These are phyloP conservation scores for Fragilaria radians DNA, from an alignment of 108 stramenopile genomes.

Conservation along the genomic window DNA sequence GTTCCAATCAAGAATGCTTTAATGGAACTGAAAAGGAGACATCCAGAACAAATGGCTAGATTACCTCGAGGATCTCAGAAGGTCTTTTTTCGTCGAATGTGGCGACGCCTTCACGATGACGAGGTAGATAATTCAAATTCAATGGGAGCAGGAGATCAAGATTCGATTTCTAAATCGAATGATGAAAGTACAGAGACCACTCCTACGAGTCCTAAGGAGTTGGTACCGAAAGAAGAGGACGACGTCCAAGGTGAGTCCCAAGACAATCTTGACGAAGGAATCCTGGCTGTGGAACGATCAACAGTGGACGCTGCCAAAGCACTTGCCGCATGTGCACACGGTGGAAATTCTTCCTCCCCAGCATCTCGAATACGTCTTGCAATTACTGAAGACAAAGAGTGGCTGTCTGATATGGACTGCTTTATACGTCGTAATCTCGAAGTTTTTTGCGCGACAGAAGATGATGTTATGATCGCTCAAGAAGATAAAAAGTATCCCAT, in stretches of 20 bases:
- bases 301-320: conserved; percentile 34
- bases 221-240: not conserved
- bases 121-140: conserved; percentile 9
- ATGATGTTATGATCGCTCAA: conserved; percentile 50
- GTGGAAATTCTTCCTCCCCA: conserved; percentile 26
- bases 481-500: conserved; percentile 66
- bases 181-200: not conserved
- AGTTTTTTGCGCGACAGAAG: conserved; percentile 61
- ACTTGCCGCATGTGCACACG: conserved; percentile 11
- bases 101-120: conserved; percentile 75
- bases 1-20: conserved; percentile 61
- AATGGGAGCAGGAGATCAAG: conserved; percentile 4
- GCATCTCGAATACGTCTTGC: conserved; percentile 61
- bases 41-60: conserved; percentile 69
- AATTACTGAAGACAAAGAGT: conserved; percentile 80
- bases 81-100: conserved; percentile 83
- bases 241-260: not conserved
- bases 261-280: conserved; percentile 22
- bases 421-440: conserved; percentile 74
- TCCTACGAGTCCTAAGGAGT: not conserved
- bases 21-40: conserved; percentile 53
- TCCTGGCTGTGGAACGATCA: conserved; percentile 17
- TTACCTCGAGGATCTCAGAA: conserved; percentile 84
- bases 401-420: conserved; percentile 77
- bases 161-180: not conserved